Evolutionary conservation across 2,329 filamentous ascomycete species (phyloP), one percentile per base, ranked within the genome.

Genomic region (Aureobasidium subglaciale): DNA sequence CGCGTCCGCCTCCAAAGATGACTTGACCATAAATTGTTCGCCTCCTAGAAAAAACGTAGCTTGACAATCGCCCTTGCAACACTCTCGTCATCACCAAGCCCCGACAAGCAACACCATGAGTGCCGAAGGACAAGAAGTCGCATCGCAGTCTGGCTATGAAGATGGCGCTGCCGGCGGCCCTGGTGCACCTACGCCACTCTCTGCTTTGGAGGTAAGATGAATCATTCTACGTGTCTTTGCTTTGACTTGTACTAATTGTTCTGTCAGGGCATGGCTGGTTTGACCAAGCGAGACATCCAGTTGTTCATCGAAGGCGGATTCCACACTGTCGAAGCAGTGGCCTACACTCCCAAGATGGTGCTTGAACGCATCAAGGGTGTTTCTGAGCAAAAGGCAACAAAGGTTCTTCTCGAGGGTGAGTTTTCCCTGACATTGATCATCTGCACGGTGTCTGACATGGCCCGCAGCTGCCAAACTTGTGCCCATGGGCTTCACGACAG

Each of bases 401-500:
- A 97, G 68, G 85, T 99, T 37, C 77, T 99, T 25, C 84, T 83
- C 13, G 93, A 97, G 78, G 91, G 91, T 92, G 70, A 61, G 73
- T 59, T n/a, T n/a, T 43, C 11, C 38, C 55, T 37, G n/a, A 10
- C 43, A 9, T 20, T 16, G 30, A 18, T 50, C 40, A 1, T 8
- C 10, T 49, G 35, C 15, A 41, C 15, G 27, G 45, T 49, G 49
- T 1, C 58, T 60, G 40, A 64, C 49, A 9, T 11, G 42, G 8
- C 41, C 35, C 9, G 11, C 63, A 95, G 92, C 92, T 25, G 91
- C 90, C 1, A 99, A 96, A 71, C 81, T 97, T 50, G 93, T 99
- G 0, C 93, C 93, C 0, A 96, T 99, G 91, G 93, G 93, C 38
- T 99, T 99, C 70, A 99, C 95, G 1, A 99, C 93, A 0, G 93